Evolutionary conservation across 2,329 filamentous ascomycete genomes (phyloP), one percentile per base, ranked within the genome.

Genomic region (Cladosporium sp.): DNA sequence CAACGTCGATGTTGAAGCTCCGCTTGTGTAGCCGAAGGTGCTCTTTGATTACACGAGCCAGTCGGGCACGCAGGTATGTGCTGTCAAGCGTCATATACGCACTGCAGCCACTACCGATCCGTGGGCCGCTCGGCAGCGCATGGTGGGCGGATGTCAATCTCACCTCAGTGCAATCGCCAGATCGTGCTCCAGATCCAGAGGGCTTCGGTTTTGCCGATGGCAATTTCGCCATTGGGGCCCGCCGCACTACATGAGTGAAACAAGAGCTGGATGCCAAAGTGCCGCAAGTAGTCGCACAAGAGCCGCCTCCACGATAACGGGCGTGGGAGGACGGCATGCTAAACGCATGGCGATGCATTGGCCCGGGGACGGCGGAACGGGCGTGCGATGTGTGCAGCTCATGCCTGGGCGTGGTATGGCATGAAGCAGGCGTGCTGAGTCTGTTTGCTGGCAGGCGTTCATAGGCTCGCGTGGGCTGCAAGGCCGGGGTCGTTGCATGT

Each of bases 371-470:
- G 28, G 19, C 43, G 43, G 55, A 58, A 58, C 43, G 36, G 34
- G 42, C 20, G 19, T n/a, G n/a, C n/a, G 50, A 43, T 28, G 51
- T 28, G 42, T 49, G 34, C 17, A 42, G 50, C 58, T 34, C 50
- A 49, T 51, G 51, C 47, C 42, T 36, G 45, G 51, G 17, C 40
- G 49, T 58, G 51, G 43, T 55, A 52, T 28, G 59, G 61, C 64
- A 67, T 65, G 61, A 63, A 64, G 64, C 43, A 17, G 43, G 43
- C 43, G 25, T 20, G 43, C 30, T 47, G 22, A 47, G 59, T 58
- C 36, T 22, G 60, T 58, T 62, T 64, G 65, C 64, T 66, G 65
- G 65, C 65, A 66, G 56, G 22, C 62, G 60, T 56, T 64, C 56
- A 67, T 67, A 66, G 62, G 65, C 62, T 60, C 50, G 12, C 42